phyloP scores from a whole-genome alignment of 768 basidiomycete species.

The Serendipita sp. region DNA sequence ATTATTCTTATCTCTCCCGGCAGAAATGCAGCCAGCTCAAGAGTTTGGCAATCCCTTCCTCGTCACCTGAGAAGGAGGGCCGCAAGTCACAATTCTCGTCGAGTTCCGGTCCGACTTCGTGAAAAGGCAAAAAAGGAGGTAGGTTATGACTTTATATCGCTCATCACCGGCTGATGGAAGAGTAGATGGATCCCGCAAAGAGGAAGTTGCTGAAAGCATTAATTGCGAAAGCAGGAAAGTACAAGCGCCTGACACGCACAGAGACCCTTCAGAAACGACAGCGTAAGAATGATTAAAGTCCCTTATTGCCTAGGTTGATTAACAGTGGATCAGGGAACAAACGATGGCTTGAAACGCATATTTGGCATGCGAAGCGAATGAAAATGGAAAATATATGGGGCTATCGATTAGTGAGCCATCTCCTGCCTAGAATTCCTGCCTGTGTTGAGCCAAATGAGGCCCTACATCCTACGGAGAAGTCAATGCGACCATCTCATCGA shows the following conservation, averaged over 20 bases:
- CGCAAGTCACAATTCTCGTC: constrained; percentile 84
- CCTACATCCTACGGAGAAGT: constrained; percentile 75
- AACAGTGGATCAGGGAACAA: constrained; percentile 47
- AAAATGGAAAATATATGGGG: constrained; percentile 90
- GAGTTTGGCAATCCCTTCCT: constrained; percentile 87
- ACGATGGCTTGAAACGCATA: constrained; percentile 86
- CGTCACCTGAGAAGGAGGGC: constrained; percentile 82
- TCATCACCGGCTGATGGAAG: background rate
- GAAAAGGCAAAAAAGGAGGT: constrained; percentile 76
- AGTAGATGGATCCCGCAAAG: constrained; percentile 38
- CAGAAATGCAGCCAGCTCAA: constrained; percentile 55
- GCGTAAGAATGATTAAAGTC: constrained; percentile 27
- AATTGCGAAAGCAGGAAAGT: constrained; percentile 49
- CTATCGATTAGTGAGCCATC: constrained; percentile 51
- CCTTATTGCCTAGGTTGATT: background rate
- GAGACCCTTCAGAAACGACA: constrained; percentile 56
- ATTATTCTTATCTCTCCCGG: background rate
- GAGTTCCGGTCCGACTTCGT: constrained; percentile 73
- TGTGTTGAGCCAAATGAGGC: constrained; percentile 32
- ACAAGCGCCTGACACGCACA: constrained; percentile 38
- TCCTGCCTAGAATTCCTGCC: background rate
- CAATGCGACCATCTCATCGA: constrained; percentile 80
- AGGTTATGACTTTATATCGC: constrained; percentile 9
- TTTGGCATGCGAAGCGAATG: constrained; percentile 97
- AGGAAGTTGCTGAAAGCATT: constrained; percentile 28